Evolutionary conservation across 257 asterid species (phyloP).

Genomic region (Avicennia marina): DNA sequence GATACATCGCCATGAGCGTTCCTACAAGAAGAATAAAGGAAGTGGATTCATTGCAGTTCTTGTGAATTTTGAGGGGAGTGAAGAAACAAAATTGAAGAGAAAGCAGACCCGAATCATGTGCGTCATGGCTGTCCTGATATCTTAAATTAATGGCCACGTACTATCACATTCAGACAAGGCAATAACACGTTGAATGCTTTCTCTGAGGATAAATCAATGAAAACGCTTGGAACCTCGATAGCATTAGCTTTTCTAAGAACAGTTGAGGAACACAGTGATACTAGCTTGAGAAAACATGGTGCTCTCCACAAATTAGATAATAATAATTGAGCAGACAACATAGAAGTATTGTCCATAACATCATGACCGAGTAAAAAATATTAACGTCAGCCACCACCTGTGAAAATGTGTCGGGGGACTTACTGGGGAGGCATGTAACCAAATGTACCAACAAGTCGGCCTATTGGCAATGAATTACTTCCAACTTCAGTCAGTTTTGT

Average conservation of each 20-base stretch:
- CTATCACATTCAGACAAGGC: too few species aligned
- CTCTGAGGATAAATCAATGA: neutral
- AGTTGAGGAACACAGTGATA: too few species aligned
- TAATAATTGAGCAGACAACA: too few species aligned
- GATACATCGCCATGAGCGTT: slow-evolving; percentile 91
- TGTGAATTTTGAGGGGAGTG: neutral
- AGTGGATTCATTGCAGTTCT: neutral
- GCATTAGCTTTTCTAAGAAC: neutral
- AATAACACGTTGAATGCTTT: neutral
- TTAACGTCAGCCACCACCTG: too few species aligned
- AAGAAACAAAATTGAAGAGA: neutral
- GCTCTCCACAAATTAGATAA: too few species aligned
- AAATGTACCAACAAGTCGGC: slow-evolving; percentile 89
- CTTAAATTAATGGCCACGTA: too few species aligned
- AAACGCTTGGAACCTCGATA: neutral
- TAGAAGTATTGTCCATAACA: too few species aligned
- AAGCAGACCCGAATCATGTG: neutral
- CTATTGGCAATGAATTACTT: slow-evolving; percentile 71
- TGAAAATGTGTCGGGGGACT: slow-evolving; percentile 25
- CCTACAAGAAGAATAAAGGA: slow-evolving; percentile 38
- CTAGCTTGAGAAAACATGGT: too few species aligned
- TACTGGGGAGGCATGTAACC: slow-evolving; percentile 99
- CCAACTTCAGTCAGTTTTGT: slow-evolving; percentile 92
- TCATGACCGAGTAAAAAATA: too few species aligned
- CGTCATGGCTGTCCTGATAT: neutral